Evolutionary conservation across 768 basidiomycete species (phyloP).

Genomic region (Dioszegia crocea): DNA sequence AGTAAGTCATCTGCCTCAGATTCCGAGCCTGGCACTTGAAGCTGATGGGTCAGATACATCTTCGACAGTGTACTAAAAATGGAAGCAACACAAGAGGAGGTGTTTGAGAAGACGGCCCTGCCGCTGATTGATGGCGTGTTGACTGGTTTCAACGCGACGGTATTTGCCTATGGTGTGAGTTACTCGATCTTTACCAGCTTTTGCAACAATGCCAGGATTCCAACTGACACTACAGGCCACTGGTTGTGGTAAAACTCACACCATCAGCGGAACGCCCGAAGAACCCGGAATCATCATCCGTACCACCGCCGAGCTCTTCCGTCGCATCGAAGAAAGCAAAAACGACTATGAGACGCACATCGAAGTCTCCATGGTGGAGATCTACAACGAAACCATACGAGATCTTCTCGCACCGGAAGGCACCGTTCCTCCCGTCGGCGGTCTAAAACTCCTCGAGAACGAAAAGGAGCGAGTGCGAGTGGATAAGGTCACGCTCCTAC

Average conservation of each 20-base stretch:
- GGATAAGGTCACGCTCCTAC: constrained; percentile 73
- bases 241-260: constrained; percentile 99
- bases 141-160: constrained; percentile 93
- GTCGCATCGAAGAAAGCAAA: constrained; percentile 77
- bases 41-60: constrained; percentile 60
- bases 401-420: constrained; percentile 72
- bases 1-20: constrained; percentile 50
- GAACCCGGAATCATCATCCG: constrained; percentile 94
- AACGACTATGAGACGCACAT: constrained; percentile 84
- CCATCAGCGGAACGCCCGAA: constrained; percentile 82
- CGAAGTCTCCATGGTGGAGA: constrained; percentile 91
- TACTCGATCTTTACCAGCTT: not conserved
- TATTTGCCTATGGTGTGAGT: constrained; percentile 96
- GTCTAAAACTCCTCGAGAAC: constrained; percentile 89
- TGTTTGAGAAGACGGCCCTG: constrained; percentile 79
- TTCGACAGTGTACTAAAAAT: constrained; percentile 90
- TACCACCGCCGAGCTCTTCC: constrained; percentile 95
- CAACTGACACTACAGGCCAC: constrained; percentile 65
- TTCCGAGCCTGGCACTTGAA: not conserved
- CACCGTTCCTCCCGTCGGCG: constrained; percentile 61
- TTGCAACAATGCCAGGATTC: constrained; percentile 2
- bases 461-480: constrained; percentile 76
- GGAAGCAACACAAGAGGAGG: constrained; percentile 74
- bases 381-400: constrained; percentile 98
- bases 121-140: constrained; percentile 73